Conservation (phyloP, 441 rosid species). For the Syzygium malaccense region DNA sequence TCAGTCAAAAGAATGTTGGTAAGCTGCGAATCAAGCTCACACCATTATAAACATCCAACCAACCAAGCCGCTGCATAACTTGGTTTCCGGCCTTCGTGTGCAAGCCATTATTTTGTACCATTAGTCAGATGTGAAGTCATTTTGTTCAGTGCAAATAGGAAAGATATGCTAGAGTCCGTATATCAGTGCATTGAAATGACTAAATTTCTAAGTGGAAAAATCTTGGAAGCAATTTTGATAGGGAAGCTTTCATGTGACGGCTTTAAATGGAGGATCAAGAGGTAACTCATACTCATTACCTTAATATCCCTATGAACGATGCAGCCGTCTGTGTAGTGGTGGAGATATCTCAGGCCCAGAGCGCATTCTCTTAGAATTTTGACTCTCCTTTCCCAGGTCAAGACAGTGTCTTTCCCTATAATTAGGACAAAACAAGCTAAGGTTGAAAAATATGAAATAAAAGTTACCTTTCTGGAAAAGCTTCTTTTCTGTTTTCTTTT, state of each 20-base stretch:
- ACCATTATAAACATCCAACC: not conserved
- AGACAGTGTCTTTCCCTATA: conserved; percentile 32
- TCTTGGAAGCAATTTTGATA: not conserved
- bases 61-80: not conserved
- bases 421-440: not conserved
- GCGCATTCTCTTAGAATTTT: conserved; percentile 58
- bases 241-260: not conserved
- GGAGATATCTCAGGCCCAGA: conserved; percentile 48
- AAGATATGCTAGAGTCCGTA: not conserved
- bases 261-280: not conserved
- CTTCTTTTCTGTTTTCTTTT: not conserved
- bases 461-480: not conserved
- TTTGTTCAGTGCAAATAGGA: not conserved
- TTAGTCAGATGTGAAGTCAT: not conserved
- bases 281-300: conserved; percentile 18
- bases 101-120: not conserved
- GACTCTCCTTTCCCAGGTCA: conserved; percentile 57
- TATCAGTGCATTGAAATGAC: not conserved
- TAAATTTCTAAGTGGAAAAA: not conserved
- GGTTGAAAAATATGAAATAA: not conserved
- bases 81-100: not conserved
- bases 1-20: conserved; percentile 68
- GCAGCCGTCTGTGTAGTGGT: conserved; percentile 53
- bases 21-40: conserved; percentile 27
- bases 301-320: conserved; percentile 70